These are phyloP conservation scores for Eutrema salsugineum DNA, from an alignment of 441 rosid species.

Conservation along the genomic window DNA sequence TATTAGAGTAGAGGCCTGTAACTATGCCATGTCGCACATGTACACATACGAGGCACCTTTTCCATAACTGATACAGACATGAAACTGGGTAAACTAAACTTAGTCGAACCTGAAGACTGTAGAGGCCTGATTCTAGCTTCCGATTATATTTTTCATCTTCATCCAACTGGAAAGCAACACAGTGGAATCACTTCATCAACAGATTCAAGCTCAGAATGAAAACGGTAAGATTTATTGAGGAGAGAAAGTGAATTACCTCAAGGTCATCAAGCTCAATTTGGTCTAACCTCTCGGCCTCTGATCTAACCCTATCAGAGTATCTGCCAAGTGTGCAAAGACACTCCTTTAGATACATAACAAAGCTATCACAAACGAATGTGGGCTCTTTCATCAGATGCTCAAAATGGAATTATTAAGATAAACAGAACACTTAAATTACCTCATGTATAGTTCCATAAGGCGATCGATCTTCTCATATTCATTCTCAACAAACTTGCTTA, in stretches of 20 bases:
- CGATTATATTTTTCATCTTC: conserved; percentile 89
- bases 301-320: conserved; percentile 79
- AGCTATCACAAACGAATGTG: neutral
- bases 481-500: conserved; percentile 87
- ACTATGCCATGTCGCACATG: neutral
- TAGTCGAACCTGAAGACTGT: conserved; percentile 84
- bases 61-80: neutral
- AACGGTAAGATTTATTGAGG: neutral
- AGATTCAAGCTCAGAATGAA: neutral
- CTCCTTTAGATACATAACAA: neutral
- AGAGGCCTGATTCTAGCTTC: conserved; percentile 88
- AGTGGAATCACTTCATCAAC: conserved; percentile 6
- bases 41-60: neutral
- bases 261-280: conserved; percentile 81
- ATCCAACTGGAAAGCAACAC: conserved; percentile 60
- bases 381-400: neutral
- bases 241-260: conserved; percentile 52
- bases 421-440: conserved; percentile 42
- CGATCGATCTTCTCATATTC: conserved; percentile 97
- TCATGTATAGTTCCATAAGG: conserved; percentile 84
- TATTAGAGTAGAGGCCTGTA: neutral
- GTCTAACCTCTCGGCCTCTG: conserved; percentile 70
- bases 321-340: conserved; percentile 38
- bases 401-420: neutral
- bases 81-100: neutral